Evolutionary conservation across 139 green algal species (phyloP).

Genomic region (Ulvella scutata): DNA sequence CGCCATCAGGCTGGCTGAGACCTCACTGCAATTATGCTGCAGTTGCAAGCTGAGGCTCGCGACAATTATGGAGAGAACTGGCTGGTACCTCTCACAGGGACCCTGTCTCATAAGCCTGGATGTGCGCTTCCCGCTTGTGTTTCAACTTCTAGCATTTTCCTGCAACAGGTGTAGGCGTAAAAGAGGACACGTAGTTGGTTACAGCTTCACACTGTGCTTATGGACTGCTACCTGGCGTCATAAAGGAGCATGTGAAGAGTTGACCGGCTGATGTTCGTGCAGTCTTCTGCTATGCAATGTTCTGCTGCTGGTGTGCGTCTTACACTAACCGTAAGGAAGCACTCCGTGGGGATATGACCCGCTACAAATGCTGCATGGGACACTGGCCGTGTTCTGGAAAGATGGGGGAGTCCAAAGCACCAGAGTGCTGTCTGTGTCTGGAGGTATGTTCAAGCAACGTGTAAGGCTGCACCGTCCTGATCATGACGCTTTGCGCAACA

Average conservation of each 20-base stretch:
- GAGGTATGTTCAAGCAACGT: not conserved
- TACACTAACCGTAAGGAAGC: not conserved
- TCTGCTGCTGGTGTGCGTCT: not conserved
- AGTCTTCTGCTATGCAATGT: conserved; percentile 3
- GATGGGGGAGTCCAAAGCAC: not conserved
- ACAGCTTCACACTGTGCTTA: not conserved
- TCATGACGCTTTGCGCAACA: not conserved
- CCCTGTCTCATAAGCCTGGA: not conserved
- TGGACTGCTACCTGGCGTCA: not conserved
- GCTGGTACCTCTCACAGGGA: not conserved
- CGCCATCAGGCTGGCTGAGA: too few relatives aligned
- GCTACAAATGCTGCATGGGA: not conserved
- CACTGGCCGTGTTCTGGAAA: not conserved
- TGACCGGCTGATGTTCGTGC: not conserved
- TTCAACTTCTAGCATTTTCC: not conserved
- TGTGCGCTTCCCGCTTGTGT: not conserved
- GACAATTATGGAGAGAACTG: not conserved
- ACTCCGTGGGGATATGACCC: not conserved
- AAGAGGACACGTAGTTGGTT: not conserved
- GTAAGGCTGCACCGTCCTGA: not conserved
- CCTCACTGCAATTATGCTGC: not conserved
- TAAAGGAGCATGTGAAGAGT: not conserved
- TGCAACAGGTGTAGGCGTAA: not conserved
- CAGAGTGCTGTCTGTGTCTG: not conserved
- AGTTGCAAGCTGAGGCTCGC: not conserved